These are phyloP conservation scores for Trichoderma erinaceum DNA, from an alignment of 495 filamentous ascomycete species.

Conservation along the genomic window DNA sequence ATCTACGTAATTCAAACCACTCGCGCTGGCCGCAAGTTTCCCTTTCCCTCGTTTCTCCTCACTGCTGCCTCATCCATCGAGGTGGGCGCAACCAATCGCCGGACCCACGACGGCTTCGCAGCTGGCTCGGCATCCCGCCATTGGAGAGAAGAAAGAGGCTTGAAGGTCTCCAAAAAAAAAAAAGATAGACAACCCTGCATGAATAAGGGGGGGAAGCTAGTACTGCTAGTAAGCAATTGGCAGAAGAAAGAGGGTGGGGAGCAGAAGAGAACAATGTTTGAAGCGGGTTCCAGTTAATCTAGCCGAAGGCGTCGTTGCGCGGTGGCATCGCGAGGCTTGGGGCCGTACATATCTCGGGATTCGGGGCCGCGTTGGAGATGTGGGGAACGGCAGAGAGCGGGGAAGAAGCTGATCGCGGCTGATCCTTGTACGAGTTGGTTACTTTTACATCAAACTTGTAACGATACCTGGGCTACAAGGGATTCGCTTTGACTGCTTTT, in stretches of 20 bases:
- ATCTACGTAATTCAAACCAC: background rate
- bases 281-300: background rate
- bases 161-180: too few species aligned
- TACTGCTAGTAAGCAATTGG: too few species aligned
- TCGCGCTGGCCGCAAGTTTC: background rate
- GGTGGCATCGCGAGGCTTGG: background rate
- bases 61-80: background rate
- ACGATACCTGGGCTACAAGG: background rate
- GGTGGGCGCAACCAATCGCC: background rate
- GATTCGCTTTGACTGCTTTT: background rate
- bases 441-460: background rate
- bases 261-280: background rate
- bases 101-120: background rate
- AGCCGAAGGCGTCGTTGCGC: conserved; percentile 1
- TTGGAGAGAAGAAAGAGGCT: too few species aligned
- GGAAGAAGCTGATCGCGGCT: background rate
- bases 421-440: too few species aligned
- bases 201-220: background rate
- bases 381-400: background rate
- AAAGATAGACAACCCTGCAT: too few species aligned
- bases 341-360: conserved; percentile 7
- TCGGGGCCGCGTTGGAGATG: conserved; percentile 4
- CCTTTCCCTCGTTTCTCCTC: background rate
- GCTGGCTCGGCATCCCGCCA: conserved; percentile 4
- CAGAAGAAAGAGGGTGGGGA: background rate